phyloP scores from a whole-genome alignment of 2,329 filamentous ascomycete species.

The Penicillium crustosum region DNA sequence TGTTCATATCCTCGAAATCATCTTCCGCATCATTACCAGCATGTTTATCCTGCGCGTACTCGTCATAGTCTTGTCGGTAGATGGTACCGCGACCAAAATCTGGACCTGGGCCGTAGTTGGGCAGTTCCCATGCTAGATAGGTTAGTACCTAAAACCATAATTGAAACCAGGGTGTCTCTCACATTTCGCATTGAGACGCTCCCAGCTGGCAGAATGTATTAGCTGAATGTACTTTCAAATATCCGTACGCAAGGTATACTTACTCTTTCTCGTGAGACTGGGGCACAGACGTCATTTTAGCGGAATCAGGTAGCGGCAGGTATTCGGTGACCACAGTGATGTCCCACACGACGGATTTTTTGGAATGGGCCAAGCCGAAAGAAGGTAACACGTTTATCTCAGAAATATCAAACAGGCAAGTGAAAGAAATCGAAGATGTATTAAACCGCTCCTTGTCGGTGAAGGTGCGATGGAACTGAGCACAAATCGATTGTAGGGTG shows the following conservation, averaged over 20 bases:
- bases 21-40: background rate
- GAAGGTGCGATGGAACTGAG: background rate
- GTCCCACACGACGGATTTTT: background rate
- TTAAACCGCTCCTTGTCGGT: too few species aligned
- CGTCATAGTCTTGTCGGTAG: background rate
- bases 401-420: background rate
- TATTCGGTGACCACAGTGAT: background rate
- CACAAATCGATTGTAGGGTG: too few species aligned
- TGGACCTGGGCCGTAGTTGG: slow-evolving; percentile 3
- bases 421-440: background rate
- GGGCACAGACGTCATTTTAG: background rate
- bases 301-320: background rate
- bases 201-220: background rate
- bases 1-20: background rate
- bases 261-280: background rate
- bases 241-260: background rate
- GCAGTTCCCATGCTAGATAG: slow-evolving; percentile 6
- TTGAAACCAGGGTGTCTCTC: background rate
- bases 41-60: background rate
- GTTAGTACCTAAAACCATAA: background rate
- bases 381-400: background rate
- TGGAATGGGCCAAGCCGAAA: background rate
- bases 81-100: background rate
- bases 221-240: background rate
- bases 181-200: slow-evolving; percentile 5